Percentiles rank a stretch among this genome's conserved stretches.
Conservation (phyloP, 768 basidiomycete species). For the Leccinum subgranulosum region DNA sequence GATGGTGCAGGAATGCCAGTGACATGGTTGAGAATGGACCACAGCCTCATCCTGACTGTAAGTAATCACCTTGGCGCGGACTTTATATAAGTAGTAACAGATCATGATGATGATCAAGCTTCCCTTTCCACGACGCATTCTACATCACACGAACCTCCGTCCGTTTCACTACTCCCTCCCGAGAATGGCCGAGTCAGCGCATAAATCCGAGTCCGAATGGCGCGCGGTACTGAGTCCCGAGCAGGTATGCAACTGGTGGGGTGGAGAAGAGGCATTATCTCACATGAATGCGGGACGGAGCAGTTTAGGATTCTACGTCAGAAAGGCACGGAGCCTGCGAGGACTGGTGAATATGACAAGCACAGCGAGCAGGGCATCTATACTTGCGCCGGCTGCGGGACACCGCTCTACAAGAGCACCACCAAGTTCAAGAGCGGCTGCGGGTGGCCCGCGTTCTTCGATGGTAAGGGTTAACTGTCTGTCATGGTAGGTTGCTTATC, state of each 20-base stretch:
- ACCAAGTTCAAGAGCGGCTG: constrained; percentile 94
- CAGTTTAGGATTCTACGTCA: constrained; percentile 83
- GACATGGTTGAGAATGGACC: too few species aligned
- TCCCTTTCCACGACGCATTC: neutral
- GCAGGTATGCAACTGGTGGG: constrained; percentile 49
- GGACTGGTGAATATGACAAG: constrained; percentile 80
- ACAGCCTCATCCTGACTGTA: too few species aligned
- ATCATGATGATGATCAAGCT: neutral
- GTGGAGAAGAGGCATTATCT: neutral
- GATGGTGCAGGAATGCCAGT: neutral
- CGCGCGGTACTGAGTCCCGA: constrained; percentile 72
- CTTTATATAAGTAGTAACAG: neutral
- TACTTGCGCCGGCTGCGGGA: constrained; percentile 72
- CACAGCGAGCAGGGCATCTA: constrained; percentile 66
- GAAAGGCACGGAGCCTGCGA: constrained; percentile 83
- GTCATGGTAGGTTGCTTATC: neutral
- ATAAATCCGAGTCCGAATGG: constrained; percentile 79
- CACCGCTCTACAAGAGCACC: constrained; percentile 81
- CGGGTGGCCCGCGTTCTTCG: constrained; percentile 98
- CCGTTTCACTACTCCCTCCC: constrained; percentile 2
- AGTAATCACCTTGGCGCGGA: neutral
- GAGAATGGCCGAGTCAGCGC: constrained; percentile 21
- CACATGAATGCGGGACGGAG: neutral
- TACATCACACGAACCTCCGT: neutral
- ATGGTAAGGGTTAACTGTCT: constrained; percentile 48